A percentile compares a stretch with the other conserved stretches of the same genome.
phyloP scores from a whole-genome alignment of 129 eudicot species.

The Dittrichia graveolens region DNA sequence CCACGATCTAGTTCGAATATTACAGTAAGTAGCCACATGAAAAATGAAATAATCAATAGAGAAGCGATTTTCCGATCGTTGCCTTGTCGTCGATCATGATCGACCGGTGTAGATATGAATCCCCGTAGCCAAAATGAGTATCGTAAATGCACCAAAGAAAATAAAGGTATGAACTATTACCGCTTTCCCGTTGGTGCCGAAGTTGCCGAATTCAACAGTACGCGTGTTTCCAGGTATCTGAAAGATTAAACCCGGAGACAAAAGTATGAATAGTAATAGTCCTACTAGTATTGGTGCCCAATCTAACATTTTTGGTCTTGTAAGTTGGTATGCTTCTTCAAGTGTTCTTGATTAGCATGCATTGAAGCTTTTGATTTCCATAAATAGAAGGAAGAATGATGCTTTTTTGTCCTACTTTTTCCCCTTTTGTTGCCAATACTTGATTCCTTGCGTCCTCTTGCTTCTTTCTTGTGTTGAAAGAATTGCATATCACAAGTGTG shows the following conservation, averaged over 20 bases:
- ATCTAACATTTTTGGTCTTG: conserved; percentile 43
- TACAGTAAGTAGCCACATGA: neutral
- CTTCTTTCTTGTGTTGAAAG: conserved; percentile 35
- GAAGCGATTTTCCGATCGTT: no score
- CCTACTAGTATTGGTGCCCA: conserved; percentile 55
- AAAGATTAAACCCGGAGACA: conserved; percentile 53
- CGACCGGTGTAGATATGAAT: conserved; percentile 51
- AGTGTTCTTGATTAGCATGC: conserved; percentile 12
- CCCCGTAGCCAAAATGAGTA: conserved; percentile 60
- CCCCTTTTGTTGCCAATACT: conserved; percentile 25
- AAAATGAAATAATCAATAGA: neutral
- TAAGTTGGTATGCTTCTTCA: conserved; percentile 20
- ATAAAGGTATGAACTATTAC: conserved; percentile 56
- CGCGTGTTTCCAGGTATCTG: conserved; percentile 58
- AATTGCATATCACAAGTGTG: conserved; percentile 27
- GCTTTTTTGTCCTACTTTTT: neutral
- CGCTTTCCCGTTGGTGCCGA: conserved; percentile 49
- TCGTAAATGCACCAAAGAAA: conserved; percentile 57
- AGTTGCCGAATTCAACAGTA: conserved; percentile 53
- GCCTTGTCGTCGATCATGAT: neutral
- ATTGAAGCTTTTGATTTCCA: conserved; percentile 1
- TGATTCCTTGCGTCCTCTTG: conserved; percentile 34
- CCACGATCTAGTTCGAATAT: neutral
- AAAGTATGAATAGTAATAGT: conserved; percentile 44
- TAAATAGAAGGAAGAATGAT: conserved; percentile 23